phyloP scores from a whole-genome alignment of 176 grass and related monocot genomes.

The Microstegium vimineum region DNA sequence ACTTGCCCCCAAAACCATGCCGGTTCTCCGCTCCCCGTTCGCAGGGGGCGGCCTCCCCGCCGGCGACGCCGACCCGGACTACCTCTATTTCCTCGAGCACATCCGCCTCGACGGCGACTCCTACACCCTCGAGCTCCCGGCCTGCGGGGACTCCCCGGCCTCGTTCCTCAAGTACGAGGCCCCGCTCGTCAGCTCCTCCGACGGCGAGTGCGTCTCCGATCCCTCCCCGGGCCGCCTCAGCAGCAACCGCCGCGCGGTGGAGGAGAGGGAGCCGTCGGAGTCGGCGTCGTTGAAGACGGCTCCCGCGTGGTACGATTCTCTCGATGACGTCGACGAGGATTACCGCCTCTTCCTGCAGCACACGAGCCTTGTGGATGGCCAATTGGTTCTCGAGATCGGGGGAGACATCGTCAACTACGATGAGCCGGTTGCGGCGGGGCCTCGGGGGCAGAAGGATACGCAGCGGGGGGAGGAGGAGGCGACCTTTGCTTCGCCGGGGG shows the following conservation, averaged over 20 bases:
- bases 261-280: not conserved
- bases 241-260: not conserved
- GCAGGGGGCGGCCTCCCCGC: constrained; percentile 18
- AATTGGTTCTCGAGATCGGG: constrained; percentile 36
- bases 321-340: constrained; percentile 38
- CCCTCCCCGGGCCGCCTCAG: constrained; percentile 17
- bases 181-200: not conserved
- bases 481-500: not conserved
- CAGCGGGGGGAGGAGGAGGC: not conserved
- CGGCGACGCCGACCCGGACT: constrained; percentile 48
- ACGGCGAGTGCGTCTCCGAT: constrained; percentile 35
- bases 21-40: constrained; percentile 1
- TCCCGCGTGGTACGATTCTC: constrained; percentile 12
- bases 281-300: not conserved
- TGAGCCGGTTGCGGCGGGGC: not conserved
- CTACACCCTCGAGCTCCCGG: constrained; percentile 40
- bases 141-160: constrained; percentile 9
- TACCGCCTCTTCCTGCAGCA: constrained; percentile 60
- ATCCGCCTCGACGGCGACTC: constrained; percentile 44
- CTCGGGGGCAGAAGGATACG: not conserved
- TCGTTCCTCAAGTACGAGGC: constrained; percentile 44
- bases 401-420: constrained; percentile 32
- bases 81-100: constrained; percentile 59
- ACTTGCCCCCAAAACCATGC: not conserved
- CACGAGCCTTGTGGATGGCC: constrained; percentile 32